A percentile compares a stretch with the other conserved stretches of the same genome.
Conservation (phyloP, 2,329 filamentous ascomycete genomes). For the Hysterium pulicare region DNA sequence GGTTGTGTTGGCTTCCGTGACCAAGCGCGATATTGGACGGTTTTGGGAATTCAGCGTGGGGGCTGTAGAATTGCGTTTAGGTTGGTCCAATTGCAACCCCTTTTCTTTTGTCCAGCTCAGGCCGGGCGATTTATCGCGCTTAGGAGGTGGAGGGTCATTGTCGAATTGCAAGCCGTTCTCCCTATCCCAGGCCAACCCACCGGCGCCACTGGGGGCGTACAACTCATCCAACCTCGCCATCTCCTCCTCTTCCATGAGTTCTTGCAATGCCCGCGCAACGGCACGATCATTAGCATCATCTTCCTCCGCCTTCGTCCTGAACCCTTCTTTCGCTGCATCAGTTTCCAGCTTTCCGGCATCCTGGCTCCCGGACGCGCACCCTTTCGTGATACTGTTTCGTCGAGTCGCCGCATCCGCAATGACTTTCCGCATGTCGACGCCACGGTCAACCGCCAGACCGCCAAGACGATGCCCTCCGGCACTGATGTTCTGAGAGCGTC, state of each 20-base stretch:
- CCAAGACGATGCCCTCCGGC: conserved; percentile 71
- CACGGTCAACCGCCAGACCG: conserved; percentile 55
- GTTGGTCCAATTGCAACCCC: conserved; percentile 27
- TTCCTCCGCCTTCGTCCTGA: conserved; percentile 79
- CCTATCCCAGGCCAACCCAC: conserved; percentile 35
- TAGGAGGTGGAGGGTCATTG: conserved; percentile 43
- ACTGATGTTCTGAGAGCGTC: conserved; percentile 62
- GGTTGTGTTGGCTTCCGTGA: conserved; percentile 19
- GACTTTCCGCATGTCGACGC: conserved; percentile 66
- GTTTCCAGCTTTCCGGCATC: conserved; percentile 64
- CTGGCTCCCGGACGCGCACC: conserved; percentile 71
- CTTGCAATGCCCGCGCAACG: conserved; percentile 80
- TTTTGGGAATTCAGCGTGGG: conserved; percentile 16
- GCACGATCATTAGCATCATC: conserved; percentile 85
- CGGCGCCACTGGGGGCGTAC: conserved; percentile 37
- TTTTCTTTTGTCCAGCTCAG: conserved; percentile 27
- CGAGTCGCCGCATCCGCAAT: conserved; percentile 68
- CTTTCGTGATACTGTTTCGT: conserved; percentile 63
- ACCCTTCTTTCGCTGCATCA: conserved; percentile 66
- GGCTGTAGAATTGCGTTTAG: conserved; percentile 8
- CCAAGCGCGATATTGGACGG: conserved; percentile 33
- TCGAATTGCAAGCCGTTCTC: conserved; percentile 35
- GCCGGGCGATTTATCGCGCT: conserved; percentile 44
- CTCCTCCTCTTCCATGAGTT: conserved; percentile 79
- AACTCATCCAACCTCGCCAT: conserved; percentile 48